Percentiles rank a stretch among this genome's conserved stretches.
These are phyloP conservation scores for Teunomyces gatunensis DNA, from an alignment of 805 yeast species.

Conservation along the genomic window DNA sequence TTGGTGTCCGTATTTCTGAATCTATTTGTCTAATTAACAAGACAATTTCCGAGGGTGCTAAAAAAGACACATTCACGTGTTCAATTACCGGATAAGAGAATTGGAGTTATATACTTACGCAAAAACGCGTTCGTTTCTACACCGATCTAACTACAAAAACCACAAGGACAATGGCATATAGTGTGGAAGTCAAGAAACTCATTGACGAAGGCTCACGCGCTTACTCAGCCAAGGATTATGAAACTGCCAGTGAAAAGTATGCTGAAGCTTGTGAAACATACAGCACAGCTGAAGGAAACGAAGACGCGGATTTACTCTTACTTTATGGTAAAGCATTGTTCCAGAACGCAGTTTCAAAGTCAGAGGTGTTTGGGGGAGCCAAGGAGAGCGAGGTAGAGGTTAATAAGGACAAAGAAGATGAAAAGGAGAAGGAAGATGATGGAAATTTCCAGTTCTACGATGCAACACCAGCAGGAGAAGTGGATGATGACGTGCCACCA, in stretches of 20 bases:
- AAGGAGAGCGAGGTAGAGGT: constrained; percentile 25
- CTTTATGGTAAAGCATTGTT: constrained; percentile 80
- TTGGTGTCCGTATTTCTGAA: background rate
- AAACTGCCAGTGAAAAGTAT: constrained; percentile 63
- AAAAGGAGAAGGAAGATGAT: constrained; percentile 19
- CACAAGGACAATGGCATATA: constrained; percentile 22
- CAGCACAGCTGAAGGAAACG: constrained; percentile 48
- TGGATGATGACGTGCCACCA: constrained; percentile 15
- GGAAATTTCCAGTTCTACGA: constrained; percentile 29
- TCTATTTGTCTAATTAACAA: background rate
- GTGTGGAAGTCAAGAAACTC: constrained; percentile 44
- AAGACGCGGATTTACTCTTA: constrained; percentile 71
- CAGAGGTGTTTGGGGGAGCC: constrained; percentile 69
- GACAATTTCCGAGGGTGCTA: background rate
- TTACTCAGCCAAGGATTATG: constrained; percentile 64
- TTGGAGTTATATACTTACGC: background rate
- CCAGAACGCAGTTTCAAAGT: constrained; percentile 68
- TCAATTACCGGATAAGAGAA: background rate
- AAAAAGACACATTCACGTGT: background rate
- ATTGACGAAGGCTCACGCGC: constrained; percentile 62
- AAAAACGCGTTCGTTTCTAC: background rate
- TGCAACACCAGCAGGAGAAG: constrained; percentile 23
- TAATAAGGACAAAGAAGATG: constrained; percentile 17
- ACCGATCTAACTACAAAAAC: background rate
- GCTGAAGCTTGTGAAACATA: constrained; percentile 69